Evolutionary conservation across 2,329 filamentous ascomycete species (phyloP), one percentile per base, ranked within the genome.

Genomic region (Thermomyces lanuginosus): DNA sequence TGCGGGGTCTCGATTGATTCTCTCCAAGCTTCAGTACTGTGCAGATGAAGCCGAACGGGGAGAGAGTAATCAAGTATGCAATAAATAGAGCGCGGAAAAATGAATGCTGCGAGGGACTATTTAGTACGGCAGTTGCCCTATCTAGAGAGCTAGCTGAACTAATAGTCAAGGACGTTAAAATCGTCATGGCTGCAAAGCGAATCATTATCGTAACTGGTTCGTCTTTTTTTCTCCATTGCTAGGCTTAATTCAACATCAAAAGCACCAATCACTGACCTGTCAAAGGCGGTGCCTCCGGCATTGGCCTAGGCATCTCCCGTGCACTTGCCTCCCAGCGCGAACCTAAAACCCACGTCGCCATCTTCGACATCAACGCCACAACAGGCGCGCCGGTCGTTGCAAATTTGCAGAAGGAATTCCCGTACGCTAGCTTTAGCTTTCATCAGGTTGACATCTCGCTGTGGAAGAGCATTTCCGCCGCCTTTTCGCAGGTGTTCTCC

Each of bases 231-330:
- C 11, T 16, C 24, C 14, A 15, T 9, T 16, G 10, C 17, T 18
- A 26, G 2, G 13, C 5, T n/a, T 16, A 9, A 6, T 15, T 9
- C 10, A 29, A 29, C 17, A 10, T 6, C 10, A 6, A n/a, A n/a
- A n/a, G n/a, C n/a, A n/a, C n/a, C n/a, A n/a, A n/a, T n/a, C n/a
- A n/a, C n/a, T n/a, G 13, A 15, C 12, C 19, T n/a, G n/a, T n/a
- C n/a, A n/a, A 22, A 45, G 48, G 49, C 21, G 49, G 49, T 16
- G 49, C 49, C 10, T 51, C 47, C 9, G 48, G 49, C 7, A 53
- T 53, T 26, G 49, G 49, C 14, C 41, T 52, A 3, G 49, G 40
- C 14, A 48, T 53, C 21, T 45, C 44, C n/a, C 38, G 38, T 10
- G 39, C 44, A 23, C 46, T 53, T 25, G 38, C 43, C 24, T 29